Evolutionary conservation across 1,139 yeast species (phyloP), one percentile per base, ranked within the genome.

Genomic region (Pneumocystis canis): DNA sequence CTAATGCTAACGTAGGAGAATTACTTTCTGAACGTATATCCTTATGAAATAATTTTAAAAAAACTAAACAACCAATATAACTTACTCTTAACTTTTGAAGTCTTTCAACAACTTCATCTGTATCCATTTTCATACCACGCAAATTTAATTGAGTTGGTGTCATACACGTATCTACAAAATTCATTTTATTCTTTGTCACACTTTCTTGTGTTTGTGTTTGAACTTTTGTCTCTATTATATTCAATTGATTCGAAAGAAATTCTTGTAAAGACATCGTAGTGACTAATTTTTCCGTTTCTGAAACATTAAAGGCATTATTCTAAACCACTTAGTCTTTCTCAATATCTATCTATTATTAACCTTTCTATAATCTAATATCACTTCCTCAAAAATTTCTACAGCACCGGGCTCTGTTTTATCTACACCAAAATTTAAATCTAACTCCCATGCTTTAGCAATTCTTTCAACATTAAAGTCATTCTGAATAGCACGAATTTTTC

Each of bases 401-500:
- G 54, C 28, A 47, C 39, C 25, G 6, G 28, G 62, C 35, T 60
- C 64, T 56, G 30, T 41, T 16, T 58, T 66, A 3, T 60, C 62
- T 2, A 61, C 60, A 39, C 41, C 41, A n/a, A 47, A 56, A 14
- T 59, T 60, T 5, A 65, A 60, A 30, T 66, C 67, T 14, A 30
- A 28, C 32, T 30, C 41, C 69, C 69, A 67, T 3, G 65, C 67
- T 2, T 58, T 35, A 11, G 68, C 62, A n/a, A 67, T 63, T 35
- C 66, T 65, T 20, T 64, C 63, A 2, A 61, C 62, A 31, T 66
- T 66, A 63, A 73, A 72, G 25, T 69, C 70, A 16, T 71, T 73
- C 47, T 69, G 66, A 14, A 72, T 66, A 0, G 74, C 72, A 25
- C 65, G 63, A 37, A 75, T 75, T 61, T 74, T 74, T 7, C 72